phyloP scores from a whole-genome alignment of 2,329 filamentous ascomycete species.

The Ramularia endophylla region DNA sequence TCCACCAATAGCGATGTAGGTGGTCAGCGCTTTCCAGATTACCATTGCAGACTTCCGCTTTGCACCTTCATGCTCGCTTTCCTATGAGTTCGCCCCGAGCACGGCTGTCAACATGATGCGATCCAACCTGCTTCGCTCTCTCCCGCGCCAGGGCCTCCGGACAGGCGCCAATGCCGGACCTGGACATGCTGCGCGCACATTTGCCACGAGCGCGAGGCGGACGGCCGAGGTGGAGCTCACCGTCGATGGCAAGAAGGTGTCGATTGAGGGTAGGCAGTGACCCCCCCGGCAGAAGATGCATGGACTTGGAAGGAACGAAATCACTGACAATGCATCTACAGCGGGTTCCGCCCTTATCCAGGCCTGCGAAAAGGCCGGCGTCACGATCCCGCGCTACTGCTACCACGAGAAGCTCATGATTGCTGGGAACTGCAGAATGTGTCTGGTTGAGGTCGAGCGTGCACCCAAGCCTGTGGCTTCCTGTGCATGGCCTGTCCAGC shows the following conservation, averaged over 20 bases:
- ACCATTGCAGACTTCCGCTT: no score
- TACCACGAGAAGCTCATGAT: conserved; percentile 99
- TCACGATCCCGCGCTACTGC: conserved; percentile 91
- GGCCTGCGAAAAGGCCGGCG: conserved; percentile 96
- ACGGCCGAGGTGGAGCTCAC: conserved; percentile 94
- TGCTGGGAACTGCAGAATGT: conserved; percentile 99
- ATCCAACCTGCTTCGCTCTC: conserved; percentile 58
- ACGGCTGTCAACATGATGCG: conserved; percentile 50
- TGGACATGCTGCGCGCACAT: conserved; percentile 61
- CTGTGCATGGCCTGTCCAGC: conserved; percentile 97
- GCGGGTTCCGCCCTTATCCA: conserved; percentile 96
- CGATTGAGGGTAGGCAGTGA: conserved; percentile 72
- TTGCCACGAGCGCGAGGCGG: conserved; percentile 72
- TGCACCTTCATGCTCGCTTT: conserved; percentile 9
- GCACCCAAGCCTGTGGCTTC: conserved; percentile 96
- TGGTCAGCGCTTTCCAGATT: no score
- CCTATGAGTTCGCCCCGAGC: conserved; percentile 6
- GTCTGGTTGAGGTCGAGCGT: conserved; percentile 93
- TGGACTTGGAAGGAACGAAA: conserved; percentile 2
- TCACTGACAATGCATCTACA: conserved; percentile 35
- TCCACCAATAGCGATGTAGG: no score
- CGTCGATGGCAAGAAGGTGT: conserved; percentile 94
- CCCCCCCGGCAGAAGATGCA: conserved; percentile 32
- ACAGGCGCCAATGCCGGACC: conserved; percentile 32
- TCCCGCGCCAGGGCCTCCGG: conserved; percentile 44